Percentiles rank a stretch among this genome's conserved stretches.
Conservation (phyloP, 1,284 basidiomycete species). For the Boletus semigastroideus region DNA sequence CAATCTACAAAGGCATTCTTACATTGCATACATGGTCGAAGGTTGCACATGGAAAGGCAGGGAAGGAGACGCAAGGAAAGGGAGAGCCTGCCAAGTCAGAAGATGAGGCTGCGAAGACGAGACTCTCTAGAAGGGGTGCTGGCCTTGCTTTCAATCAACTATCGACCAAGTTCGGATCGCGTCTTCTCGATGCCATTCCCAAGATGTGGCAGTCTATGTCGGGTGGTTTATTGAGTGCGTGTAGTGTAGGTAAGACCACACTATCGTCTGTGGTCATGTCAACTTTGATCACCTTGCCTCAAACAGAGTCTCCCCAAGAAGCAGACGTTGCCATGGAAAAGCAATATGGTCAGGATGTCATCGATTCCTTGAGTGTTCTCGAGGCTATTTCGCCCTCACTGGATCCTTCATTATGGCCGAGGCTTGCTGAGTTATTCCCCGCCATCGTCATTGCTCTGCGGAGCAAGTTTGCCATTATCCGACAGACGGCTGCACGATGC, state of each 20-base stretch:
- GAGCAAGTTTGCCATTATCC: conserved; percentile 85
- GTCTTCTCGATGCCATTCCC: conserved; percentile 77
- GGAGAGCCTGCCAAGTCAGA: conserved; percentile 42
- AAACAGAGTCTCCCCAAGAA: conserved; percentile 50
- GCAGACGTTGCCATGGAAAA: conserved; percentile 66
- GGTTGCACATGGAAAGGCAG: conserved; percentile 33
- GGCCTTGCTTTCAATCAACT: conserved; percentile 80
- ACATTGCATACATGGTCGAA: conserved; percentile 58
- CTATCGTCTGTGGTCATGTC: not conserved
- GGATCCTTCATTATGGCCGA: conserved; percentile 67
- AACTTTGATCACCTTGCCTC: conserved; percentile 8
- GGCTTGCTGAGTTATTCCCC: conserved; percentile 74
- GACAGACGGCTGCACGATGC: conserved; percentile 84
- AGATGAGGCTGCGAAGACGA: conserved; percentile 54
- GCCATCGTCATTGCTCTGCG: conserved; percentile 75
- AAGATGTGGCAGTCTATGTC: conserved; percentile 95
- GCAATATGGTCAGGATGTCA: conserved; percentile 84
- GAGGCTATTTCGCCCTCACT: conserved; percentile 81
- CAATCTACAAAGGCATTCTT: conserved; percentile 71
- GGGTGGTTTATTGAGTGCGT: conserved; percentile 72
- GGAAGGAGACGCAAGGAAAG: conserved; percentile 51
- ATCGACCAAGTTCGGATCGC: conserved; percentile 75
- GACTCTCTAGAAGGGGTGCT: conserved; percentile 79
- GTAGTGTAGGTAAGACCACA: conserved; percentile 52
- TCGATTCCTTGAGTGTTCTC: conserved; percentile 91